Base-by-base conservation (phyloP, 2,329 filamentous ascomycete genomes). In the Ophioceras dolichostomum region DNA sequence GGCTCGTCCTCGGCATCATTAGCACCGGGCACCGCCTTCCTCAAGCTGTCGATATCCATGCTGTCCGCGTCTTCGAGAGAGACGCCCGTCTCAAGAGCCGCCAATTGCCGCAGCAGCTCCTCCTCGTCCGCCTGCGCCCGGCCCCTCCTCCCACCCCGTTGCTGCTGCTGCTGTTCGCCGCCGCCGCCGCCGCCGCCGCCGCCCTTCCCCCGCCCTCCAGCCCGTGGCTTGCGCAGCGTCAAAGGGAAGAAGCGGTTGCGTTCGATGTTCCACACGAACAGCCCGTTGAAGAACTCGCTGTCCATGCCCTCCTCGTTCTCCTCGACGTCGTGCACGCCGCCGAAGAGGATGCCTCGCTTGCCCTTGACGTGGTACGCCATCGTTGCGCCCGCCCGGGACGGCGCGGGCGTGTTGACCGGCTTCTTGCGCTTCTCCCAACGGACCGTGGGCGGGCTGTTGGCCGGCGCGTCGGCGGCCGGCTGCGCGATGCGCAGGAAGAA, bases 181-280 rank as follows among this genome's bases (percentile, higher is more conserved):
- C 31, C 42, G 3, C 32, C 41, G 1, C 21, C 38, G 30, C 38
- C 41, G 21, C 41, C 37, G 26, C 67, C 69, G 35, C 50, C 47
- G 8, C 34, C 34, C 7, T 19, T n/a, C 46, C 75, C 79, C 48
- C 79, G 82, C 43, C 76, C 72, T 34, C 73, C 73, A 16, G 70
- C 64, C 19, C 86, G 77, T 2, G 85, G 74, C 47, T 86, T 84
- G 37, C 88, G 72, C 32, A 96, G 64, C 9, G 67, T 65, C 32
- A 96, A 67, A 2, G 83, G 84, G 65, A 96, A 95, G 63, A 94
- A 96, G 8, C 91, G 73, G 55, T 98, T 98, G 41, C 89, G 76
- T 51, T 96, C 91, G 44, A 94, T 78, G 52, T 94, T 95, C 85
- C 88, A 96, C 5, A 88, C 83, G 51, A 83, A 93, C 18, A 96